phyloP scores from a whole-genome alignment of 441 rosid genomes.

The Gossypium gossypioides region DNA sequence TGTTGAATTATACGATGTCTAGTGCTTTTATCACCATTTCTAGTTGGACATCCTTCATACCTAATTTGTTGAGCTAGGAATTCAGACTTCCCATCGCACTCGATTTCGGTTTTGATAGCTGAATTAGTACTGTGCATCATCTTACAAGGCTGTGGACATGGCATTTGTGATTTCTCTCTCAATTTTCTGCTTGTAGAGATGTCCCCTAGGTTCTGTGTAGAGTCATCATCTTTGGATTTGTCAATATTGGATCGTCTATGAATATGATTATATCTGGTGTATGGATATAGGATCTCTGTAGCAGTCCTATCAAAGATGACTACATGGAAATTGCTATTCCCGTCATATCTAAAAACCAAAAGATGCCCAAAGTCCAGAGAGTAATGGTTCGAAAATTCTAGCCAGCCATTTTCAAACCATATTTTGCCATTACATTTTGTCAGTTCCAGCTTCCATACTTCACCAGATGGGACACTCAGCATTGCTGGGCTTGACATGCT shows the following conservation, averaged over 20 bases:
- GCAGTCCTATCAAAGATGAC: slow-evolving; percentile 5
- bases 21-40: neutral
- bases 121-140: neutral
- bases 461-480: slow-evolving; percentile 9
- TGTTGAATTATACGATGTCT: neutral
- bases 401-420: slow-evolving; percentile 10
- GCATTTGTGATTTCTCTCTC: neutral
- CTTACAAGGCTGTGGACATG: neutral
- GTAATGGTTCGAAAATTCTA: slow-evolving; percentile 3
- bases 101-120: slow-evolving; percentile 1
- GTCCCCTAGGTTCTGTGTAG: neutral
- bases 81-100: neutral
- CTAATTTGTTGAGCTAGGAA: neutral
- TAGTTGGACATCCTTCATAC: neutral
- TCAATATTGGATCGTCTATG: neutral
- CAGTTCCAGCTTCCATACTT: slow-evolving; percentile 8
- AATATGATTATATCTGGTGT: neutral
- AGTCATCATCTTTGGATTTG: slow-evolving; percentile 3
- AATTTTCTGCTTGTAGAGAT: slow-evolving; percentile 1
- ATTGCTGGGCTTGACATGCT: slow-evolving; percentile 1
- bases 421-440: neutral
- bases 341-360: slow-evolving; percentile 7
- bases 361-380: neutral
- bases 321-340: neutral
- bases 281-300: slow-evolving; percentile 8